These are phyloP conservation scores for Coriaria nepalensis DNA, from an alignment of 306 rosid genomes.

Conservation along the genomic window DNA sequence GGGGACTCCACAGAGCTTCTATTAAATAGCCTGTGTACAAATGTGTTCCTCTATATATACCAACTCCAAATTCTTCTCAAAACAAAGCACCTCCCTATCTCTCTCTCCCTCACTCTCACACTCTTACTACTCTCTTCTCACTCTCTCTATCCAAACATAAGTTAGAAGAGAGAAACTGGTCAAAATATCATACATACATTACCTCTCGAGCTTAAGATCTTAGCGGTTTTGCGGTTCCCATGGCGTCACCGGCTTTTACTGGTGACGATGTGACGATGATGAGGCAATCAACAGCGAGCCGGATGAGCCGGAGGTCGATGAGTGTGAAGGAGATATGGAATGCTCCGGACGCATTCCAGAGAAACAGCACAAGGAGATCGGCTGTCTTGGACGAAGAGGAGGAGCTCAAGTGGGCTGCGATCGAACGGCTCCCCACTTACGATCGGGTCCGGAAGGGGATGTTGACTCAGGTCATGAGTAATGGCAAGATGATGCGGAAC, in stretches of 20 bases:
- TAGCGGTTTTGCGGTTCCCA: neutral
- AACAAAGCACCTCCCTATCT: too few species aligned
- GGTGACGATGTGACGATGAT: slow-evolving; percentile 26
- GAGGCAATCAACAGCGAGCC: slow-evolving; percentile 22
- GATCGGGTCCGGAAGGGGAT: slow-evolving; percentile 57
- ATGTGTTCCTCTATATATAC: too few species aligned
- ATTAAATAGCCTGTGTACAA: too few species aligned
- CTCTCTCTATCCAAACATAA: too few species aligned
- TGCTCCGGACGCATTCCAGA: slow-evolving; percentile 22
- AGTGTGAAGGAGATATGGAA: slow-evolving; percentile 43
- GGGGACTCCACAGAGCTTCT: too few species aligned
- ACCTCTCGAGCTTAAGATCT: too few species aligned
- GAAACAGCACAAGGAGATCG: slow-evolving; percentile 12
- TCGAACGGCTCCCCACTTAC: slow-evolving; percentile 79
- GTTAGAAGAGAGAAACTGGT: too few species aligned
- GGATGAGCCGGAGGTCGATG: slow-evolving; percentile 33
- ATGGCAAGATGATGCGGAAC: slow-evolving; percentile 33
- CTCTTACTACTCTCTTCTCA: too few species aligned
- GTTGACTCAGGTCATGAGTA: slow-evolving; percentile 35
- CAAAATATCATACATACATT: too few species aligned
- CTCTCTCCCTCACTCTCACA: too few species aligned
- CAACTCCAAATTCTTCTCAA: too few species aligned
- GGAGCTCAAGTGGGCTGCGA: slow-evolving; percentile 75
- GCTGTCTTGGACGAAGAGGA: slow-evolving; percentile 30
- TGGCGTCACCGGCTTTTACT: slow-evolving; percentile 32